phyloP scores from a whole-genome alignment of 345 rosid genomes.

The Dipteronia dyeriana region DNA sequence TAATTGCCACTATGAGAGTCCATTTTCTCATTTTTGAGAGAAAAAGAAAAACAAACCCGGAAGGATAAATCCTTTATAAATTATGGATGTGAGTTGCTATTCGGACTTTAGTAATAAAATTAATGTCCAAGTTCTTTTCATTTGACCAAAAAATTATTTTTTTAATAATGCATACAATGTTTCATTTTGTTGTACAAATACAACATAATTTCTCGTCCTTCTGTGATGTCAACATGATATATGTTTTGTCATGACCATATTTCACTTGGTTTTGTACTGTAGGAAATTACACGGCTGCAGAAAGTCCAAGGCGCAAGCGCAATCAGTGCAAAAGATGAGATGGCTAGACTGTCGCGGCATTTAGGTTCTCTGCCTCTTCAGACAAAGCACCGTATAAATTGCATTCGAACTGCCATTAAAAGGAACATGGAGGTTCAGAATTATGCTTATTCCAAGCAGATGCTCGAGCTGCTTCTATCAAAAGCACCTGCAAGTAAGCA shows the following conservation, averaged over 20 bases:
- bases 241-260: conserved; percentile 9
- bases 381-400: conserved; percentile 93
- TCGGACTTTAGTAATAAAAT: neutral
- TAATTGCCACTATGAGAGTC: neutral
- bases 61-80: too few relatives aligned
- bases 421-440: conserved; percentile 98
- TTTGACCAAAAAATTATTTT: neutral
- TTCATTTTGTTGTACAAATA: neutral
- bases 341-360: conserved; percentile 94
- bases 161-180: neutral
- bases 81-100: neutral
- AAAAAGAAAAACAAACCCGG: too few relatives aligned
- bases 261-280: conserved; percentile 18
- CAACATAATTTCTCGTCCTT: neutral
- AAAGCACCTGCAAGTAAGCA: conserved; percentile 93
- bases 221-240: neutral
- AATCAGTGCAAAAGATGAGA: conserved; percentile 94
- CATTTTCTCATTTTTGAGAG: neutral
- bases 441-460: conserved; percentile 85
- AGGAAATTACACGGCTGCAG: conserved; percentile 92
- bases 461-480: conserved; percentile 92
- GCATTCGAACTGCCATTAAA: conserved; percentile 93
- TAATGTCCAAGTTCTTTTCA: neutral
- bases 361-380: conserved; percentile 85
- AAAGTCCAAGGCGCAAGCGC: conserved; percentile 92